Evolutionary conservation across 805 yeast genomes (phyloP), one percentile per base, ranked within the genome.

Genomic region (Teunomyces gatunensis): DNA sequence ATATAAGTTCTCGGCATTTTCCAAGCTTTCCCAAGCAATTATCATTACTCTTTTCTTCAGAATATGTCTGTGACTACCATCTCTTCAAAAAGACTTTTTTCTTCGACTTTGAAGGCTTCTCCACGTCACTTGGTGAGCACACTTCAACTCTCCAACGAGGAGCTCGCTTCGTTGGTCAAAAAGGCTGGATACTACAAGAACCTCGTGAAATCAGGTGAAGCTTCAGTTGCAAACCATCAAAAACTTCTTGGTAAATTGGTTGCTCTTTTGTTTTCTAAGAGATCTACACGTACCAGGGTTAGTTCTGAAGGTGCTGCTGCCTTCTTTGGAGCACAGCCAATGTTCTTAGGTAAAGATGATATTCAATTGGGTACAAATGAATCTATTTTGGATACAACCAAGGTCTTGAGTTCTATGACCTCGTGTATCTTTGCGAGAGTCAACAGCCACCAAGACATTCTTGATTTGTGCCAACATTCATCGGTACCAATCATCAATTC

Each of bases 391-490:
- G 99, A 94, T 66, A 87, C 97, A 1, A 79, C 96, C 13, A 83
- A 81, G 54, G 96, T 94, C 30, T 80, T 94, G 4, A 87, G 96
- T 11, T 90, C 97, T 1, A 94, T 94, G 99, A 88, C 95, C 1
- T 85, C 96, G n/a, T 86, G 96, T 53, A 82, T 94, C 5, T 91
- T 94, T 71, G 99, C 98, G n/a, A 83, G 99, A 61, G 99, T 94
- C 15, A 84, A 89, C 54, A 73, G 80, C 23, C 97, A 94, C 61
- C 74, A 80, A 20, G 97, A 92, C 50, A 91, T 94, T 55, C 80
- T 78, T 59, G 85, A 84, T 47, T 74, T 94, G 45, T 83, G 90
- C 45, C 71, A 85, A 58, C 82, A 89, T 63, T 89, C 97, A 0
- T 65, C 80, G 1, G 97, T 89, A 3, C 99, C 99, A 5, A 86